Evolutionary conservation across 2,329 filamentous ascomycete species (phyloP), one percentile per base, ranked within the genome.

Genomic region (Botryotinia calthae): DNA sequence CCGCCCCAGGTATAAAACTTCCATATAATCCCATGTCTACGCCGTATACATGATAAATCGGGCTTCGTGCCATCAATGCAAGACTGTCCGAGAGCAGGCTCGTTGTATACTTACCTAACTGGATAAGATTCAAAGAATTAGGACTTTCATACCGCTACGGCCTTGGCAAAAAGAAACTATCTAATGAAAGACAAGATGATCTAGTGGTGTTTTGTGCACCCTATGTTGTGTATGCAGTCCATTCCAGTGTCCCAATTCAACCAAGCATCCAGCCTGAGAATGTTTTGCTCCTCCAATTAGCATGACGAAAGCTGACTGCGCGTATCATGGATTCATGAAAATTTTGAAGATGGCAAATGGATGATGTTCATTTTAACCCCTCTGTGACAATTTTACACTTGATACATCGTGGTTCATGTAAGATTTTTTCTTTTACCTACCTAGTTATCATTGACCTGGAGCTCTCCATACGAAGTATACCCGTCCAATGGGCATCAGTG

Each of bases 1-100:
- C 20, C 46, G 58, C 59, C 58, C 31, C 31, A 16, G 34, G 63
- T 37, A 48, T 65, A 63, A 70, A 70, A 12, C 51, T 28, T 44
- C 54, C 12, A 70, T 59, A 20, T n/a, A 40, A 70, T 46, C 67
- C 40, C 54, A 61, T 70, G 48, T 18, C 62, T 22, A 65, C n/a
- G 14, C 28, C 65, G 48, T 54, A 54, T 61, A 54, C 34, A 54
- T 28, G 34, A 34, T 71, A 51, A 28, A 51, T 71, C 67, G 25
- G 66, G 72, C 74, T 75, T 76, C 74, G 75, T 68, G 42, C 70
- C 40, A 72, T 77, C 75, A 76, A 77, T 77, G 76, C 76, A 74
- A 73, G 66, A 44, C 44, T 54, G 61, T 71, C 72, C 62, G 70
- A 72, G 71, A 63, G 68, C 58, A 44, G 46, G 28, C 31, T 67